Evolutionary conservation across 2,329 filamentous ascomycete genomes (phyloP).

Genomic region (Immersiporthe knoxdaviesiana): DNA sequence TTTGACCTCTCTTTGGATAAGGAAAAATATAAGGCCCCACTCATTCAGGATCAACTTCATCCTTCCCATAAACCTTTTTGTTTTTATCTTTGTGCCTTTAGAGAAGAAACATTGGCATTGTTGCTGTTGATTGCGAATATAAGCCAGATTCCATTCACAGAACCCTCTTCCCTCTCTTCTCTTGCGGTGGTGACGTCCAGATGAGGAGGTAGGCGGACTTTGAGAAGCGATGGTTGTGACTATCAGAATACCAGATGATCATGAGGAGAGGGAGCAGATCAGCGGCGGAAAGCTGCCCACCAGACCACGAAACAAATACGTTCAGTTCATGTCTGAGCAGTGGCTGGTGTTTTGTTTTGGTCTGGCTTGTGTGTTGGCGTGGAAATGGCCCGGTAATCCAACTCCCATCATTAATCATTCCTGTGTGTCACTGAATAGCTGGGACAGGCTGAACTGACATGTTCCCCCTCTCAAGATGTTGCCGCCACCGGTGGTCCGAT

Average conservation of each 20-base stretch:
- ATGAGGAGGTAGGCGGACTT: background rate
- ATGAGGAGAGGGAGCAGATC: background rate
- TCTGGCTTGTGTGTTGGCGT: slow-evolving; percentile 52
- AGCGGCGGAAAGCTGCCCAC: background rate
- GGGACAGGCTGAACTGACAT: background rate
- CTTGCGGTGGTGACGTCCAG: background rate
- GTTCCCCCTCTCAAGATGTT: slow-evolving; percentile 42
- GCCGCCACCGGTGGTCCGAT: slow-evolving; percentile 52
- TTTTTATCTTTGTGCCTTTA: too few species aligned
- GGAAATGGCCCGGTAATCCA: slow-evolving; percentile 47
- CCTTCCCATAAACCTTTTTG: background rate
- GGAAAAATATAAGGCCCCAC: background rate
- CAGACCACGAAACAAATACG: slow-evolving; percentile 13
- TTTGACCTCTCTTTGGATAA: background rate
- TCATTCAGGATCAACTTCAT: background rate
- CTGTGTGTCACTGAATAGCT: background rate
- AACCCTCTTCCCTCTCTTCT: background rate
- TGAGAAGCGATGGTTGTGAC: slow-evolving; percentile 26
- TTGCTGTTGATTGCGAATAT: background rate
- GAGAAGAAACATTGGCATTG: background rate
- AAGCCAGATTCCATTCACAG: background rate
- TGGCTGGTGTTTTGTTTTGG: slow-evolving; percentile 69
- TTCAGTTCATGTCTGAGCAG: slow-evolving; percentile 54
- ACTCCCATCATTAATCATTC: background rate
- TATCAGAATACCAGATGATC: background rate